Base-by-base conservation (phyloP, 2,329 filamentous ascomycete species). In the Phyllosticta paracitricarpa region DNA sequence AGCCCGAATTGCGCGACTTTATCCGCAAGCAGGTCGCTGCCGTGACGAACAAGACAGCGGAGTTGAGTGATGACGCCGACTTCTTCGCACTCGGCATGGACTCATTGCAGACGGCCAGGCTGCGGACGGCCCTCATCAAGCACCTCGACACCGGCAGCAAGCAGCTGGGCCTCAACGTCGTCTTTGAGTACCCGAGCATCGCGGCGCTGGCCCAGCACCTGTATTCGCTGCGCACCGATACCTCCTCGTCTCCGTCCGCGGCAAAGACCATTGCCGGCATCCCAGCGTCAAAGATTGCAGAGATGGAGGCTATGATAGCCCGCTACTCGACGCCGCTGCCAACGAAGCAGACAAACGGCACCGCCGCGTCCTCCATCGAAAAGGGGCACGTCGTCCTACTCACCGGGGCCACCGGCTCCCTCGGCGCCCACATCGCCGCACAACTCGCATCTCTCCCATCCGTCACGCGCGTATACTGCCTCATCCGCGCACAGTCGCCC, bases 361-460 rank as follows among this genome's bases (percentile, higher is more conserved):
- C 66, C 57, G 69, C 19, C 19, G 19, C 19, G 19, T 22, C 89
- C 3, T 40, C 40, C 40, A 19, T 6, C 4, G 40, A 48, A 7
- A n/a, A 48, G 40, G 40, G 40, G 6, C 14, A 48, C n/a, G 40
- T 48, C 40, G 40, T 48, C n/a, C 40, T 48, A 4, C 40, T 48
- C 17, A 89, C 86, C 0, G 86, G 86, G 1, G 80, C 81, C 0
- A 89, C 86, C 0, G 86, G 86, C 0, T 85, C 84, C 1, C 75
- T 89, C 0, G 86, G 86, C 1, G 78, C 82, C 0, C 84, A 87
- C 65, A 73, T 86, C 1, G 76, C 84, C 1, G 65, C 71, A 1
- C 70, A 75, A 35, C 65, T 77, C 4, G 67, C 72, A 24, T 62
- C 52, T 9, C 66, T 66, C 1, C 59, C 67, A 8, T 63, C 68